Percentiles rank a stretch among this genome's conserved stretches.
Conservation (phyloP, 768 basidiomycete species). For the Russula lepida region DNA sequence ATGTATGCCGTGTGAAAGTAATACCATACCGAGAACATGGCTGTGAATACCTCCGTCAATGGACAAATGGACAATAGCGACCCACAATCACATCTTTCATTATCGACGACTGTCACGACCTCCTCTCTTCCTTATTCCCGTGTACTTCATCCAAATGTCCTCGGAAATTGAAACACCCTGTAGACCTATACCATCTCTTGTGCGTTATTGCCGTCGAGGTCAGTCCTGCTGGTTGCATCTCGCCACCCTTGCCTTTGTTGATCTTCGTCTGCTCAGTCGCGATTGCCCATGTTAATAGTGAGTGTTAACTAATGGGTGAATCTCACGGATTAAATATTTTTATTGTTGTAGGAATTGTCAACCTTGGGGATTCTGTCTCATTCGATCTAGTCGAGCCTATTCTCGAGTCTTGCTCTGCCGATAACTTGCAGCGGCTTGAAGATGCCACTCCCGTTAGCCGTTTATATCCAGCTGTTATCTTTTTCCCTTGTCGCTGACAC, state of each 20-base stretch:
- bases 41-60: not conserved
- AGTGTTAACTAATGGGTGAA: slow-evolving; percentile 21
- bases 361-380: slow-evolving; percentile 54
- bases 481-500: not conserved
- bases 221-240: slow-evolving; percentile 23
- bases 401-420: slow-evolving; percentile 61
- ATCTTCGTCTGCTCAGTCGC: slow-evolving; percentile 38
- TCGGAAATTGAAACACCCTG: slow-evolving; percentile 29
- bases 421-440: slow-evolving; percentile 63
- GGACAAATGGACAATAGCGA: not conserved
- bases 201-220: slow-evolving; percentile 69
- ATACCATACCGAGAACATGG: not conserved
- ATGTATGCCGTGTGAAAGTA: not conserved
- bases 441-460: slow-evolving; percentile 55
- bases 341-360: slow-evolving; percentile 43
- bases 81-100: not conserved
- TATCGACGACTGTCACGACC: slow-evolving; percentile 3
- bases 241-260: slow-evolving; percentile 6
- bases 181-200: slow-evolving; percentile 49
- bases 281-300: slow-evolving; percentile 52
- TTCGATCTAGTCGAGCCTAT: slow-evolving; percentile 65
- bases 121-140: slow-evolving; percentile 1
- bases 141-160: slow-evolving; percentile 26
- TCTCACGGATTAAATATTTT: not conserved
- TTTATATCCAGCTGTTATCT: not conserved